These are phyloP conservation scores for Zygoascus hellenicus DNA, from an alignment of 1,139 yeast species.

Conservation along the genomic window DNA sequence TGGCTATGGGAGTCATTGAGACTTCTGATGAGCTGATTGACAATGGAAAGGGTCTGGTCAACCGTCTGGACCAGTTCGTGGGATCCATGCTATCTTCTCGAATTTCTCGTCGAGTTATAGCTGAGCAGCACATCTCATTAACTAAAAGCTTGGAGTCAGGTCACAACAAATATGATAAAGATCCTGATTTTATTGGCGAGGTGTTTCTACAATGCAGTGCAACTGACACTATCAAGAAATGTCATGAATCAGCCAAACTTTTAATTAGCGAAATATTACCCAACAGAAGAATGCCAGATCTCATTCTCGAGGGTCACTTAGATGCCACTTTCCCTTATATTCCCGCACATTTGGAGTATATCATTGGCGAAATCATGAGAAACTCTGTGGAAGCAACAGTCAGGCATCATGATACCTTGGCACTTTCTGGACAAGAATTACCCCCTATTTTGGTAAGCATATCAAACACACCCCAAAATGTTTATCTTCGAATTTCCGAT, in stretches of 20 bases:
- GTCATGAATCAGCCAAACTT: conserved; percentile 48
- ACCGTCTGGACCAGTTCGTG: conserved; percentile 63
- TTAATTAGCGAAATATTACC: conserved; percentile 42
- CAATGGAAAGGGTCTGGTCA: conserved; percentile 47
- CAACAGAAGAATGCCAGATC: conserved; percentile 57
- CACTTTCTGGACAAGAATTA: conserved; percentile 38
- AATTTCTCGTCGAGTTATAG: conserved; percentile 81
- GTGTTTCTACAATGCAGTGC: conserved; percentile 78
- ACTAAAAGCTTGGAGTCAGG: conserved; percentile 51
- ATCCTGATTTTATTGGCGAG: conserved; percentile 76
- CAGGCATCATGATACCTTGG: conserved; percentile 25
- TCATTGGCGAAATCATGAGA: conserved; percentile 79
- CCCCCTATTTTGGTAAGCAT: conserved; percentile 73
- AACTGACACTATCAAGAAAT: conserved; percentile 54
- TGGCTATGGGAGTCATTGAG: conserved; percentile 90
- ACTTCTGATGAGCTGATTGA: conserved; percentile 59
- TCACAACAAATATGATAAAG: conserved; percentile 29
- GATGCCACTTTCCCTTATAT: conserved; percentile 67
- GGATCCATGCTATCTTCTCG: conserved; percentile 75
- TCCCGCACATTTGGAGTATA: conserved; percentile 78
- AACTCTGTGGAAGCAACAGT: conserved; percentile 81
- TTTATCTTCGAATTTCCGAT: conserved; percentile 75
- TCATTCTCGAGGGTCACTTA: conserved; percentile 57
- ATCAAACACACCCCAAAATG: conserved; percentile 57
- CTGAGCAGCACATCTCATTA: conserved; percentile 81